Conservation (phyloP, 768 basidiomycete species). For the Leccinum uliginosum region DNA sequence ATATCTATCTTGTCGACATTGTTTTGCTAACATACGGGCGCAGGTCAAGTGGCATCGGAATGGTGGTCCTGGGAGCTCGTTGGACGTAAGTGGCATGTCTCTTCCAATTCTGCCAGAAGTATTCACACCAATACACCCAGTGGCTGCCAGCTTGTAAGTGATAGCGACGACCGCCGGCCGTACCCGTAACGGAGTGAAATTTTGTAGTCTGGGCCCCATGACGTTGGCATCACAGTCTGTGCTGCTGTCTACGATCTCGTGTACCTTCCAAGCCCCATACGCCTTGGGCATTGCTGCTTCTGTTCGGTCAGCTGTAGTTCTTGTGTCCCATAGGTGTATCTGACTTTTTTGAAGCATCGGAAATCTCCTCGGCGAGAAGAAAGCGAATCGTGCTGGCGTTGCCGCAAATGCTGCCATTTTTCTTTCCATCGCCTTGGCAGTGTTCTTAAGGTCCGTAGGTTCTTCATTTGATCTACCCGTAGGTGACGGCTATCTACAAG, state of each 20-base stretch:
- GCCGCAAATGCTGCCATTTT: slow-evolving; percentile 64
- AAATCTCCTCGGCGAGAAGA: slow-evolving; percentile 80
- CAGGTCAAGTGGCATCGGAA: slow-evolving; percentile 78
- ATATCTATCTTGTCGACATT: neutral
- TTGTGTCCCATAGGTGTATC: neutral
- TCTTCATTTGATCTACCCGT: neutral
- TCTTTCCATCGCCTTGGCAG: slow-evolving; percentile 56
- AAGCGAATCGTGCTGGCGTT: slow-evolving; percentile 65
- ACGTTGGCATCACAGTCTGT: slow-evolving; percentile 87
- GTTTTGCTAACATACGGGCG: neutral
- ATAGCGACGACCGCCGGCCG: neutral
- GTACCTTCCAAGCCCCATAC: slow-evolving; percentile 79
- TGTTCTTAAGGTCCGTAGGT: slow-evolving; percentile 51
- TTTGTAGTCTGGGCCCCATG: slow-evolving; percentile 66
- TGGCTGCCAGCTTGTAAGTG: slow-evolving; percentile 50
- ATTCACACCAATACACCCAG: slow-evolving; percentile 25
- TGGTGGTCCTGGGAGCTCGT: slow-evolving; percentile 98
- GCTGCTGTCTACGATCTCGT: slow-evolving; percentile 67
- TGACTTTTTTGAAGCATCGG: slow-evolving; percentile 54
- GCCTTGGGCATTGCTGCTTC: slow-evolving; percentile 78
- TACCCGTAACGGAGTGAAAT: slow-evolving; percentile 12
- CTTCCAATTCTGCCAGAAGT: neutral
- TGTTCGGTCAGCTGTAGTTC: slow-evolving; percentile 54
- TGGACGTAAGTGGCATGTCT: slow-evolving; percentile 33
- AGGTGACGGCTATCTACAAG: slow-evolving; percentile 27